Evolutionary conservation across 1,284 basidiomycete genomes (phyloP).

Genomic region (Apiotrichum sp.): DNA sequence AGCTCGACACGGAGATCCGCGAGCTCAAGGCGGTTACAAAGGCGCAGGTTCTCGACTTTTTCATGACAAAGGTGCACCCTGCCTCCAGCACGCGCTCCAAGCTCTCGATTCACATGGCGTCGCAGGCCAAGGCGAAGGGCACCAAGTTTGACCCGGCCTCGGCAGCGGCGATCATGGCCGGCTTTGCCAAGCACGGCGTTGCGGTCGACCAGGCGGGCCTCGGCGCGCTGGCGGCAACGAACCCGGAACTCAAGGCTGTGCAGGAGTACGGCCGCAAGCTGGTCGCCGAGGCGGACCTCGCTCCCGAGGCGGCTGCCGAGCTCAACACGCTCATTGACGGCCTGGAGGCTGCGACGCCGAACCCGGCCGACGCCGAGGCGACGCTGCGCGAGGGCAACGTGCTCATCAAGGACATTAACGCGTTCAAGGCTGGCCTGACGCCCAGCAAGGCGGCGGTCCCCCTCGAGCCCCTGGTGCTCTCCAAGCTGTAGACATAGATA

Average conservation of each 20-base stretch:
- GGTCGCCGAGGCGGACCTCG: slow-evolving; percentile 39
- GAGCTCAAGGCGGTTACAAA: slow-evolving; percentile 62
- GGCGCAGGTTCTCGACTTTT: slow-evolving; percentile 69
- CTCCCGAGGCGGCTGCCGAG: slow-evolving; percentile 50
- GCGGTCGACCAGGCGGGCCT: slow-evolving; percentile 51
- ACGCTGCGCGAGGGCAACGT: slow-evolving; percentile 54
- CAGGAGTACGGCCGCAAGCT: slow-evolving; percentile 56
- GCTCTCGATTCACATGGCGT: slow-evolving; percentile 71
- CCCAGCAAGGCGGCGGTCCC: slow-evolving; percentile 48
- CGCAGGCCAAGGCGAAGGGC: slow-evolving; percentile 51
- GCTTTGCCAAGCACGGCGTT: slow-evolving; percentile 55
- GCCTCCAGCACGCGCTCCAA: slow-evolving; percentile 65
- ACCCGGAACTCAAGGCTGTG: slow-evolving; percentile 53
- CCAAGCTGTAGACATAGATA: slow-evolving; percentile 20
- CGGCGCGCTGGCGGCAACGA: slow-evolving; percentile 50
- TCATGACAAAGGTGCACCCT: slow-evolving; percentile 65
- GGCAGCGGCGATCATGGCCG: slow-evolving; percentile 58
- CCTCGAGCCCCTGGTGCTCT: slow-evolving; percentile 40
- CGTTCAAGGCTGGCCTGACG: slow-evolving; percentile 62
- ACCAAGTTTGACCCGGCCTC: slow-evolving; percentile 61
- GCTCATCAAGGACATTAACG: slow-evolving; percentile 61
- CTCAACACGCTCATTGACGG: slow-evolving; percentile 55
- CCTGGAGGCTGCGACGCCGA: slow-evolving; percentile 50
- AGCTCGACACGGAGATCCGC: slow-evolving; percentile 62
- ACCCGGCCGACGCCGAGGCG: slow-evolving; percentile 50